Base-by-base conservation (phyloP, 2,329 filamentous ascomycete genomes). In the Penicillium sp. region DNA sequence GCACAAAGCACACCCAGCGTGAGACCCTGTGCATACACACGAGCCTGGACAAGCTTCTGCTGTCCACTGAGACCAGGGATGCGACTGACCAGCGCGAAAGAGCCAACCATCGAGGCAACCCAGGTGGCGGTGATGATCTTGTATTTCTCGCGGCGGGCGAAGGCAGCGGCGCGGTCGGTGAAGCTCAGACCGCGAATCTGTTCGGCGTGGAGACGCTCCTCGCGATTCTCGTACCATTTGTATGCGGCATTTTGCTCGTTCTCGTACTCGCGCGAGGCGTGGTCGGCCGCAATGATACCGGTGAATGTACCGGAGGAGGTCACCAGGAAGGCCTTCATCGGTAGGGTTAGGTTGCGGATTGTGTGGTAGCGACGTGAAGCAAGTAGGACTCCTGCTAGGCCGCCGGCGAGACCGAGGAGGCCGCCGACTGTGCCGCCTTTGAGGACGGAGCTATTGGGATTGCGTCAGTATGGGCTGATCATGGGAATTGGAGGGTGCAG, bases 21-120 rank as follows among this genome's bases (percentile, higher is more conserved):
- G 67, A 96, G 80, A 6, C 90, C 91, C 80, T 97, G 93, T 4
- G 93, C 93, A 77, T 96, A 96, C 64, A 97, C 89, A 84, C 93
- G 88, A 25, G 92, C 93, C 82, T 97, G 93, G 17, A 97, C 93
- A 23, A 97, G 80, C 82, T 96, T 96, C 81, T 97, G 93, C 60
- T 84, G 79, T 2, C 86, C 87, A 50, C 83, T 85, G 47, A 96
- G 81, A 72, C 88, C 90, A 64, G 84, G 87, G 73, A 91, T 91
- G 62, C 91, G 85, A 70, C 89, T 86, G 62, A 97, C 91, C 31
- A 95, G 74, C 55, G 82, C 86, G 65, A 94, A 84, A 5, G 90
- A 88, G 42, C 88, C 76, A 58, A 82, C 86, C 86, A 97, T 93
- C 68, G 86, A 87, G 40, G 88, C 89, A 15, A 93, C 76, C 93